Evolutionary conservation across 1,139 yeast species (phyloP).

Genomic region (Komagataea norvegica): DNA sequence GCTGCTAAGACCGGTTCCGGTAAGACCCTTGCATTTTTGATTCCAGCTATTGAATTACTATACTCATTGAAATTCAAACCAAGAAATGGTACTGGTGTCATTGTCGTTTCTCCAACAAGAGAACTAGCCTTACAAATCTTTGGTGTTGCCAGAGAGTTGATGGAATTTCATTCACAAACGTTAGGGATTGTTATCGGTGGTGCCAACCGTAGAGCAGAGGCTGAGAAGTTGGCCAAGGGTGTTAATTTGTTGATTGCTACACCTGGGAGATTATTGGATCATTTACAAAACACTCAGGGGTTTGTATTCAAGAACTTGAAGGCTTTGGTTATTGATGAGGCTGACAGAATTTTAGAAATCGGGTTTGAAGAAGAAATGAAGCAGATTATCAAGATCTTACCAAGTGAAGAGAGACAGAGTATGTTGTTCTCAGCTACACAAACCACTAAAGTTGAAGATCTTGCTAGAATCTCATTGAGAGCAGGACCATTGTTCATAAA

Average conservation of each 20-base stretch:
- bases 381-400: conserved; percentile 90
- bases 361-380: conserved; percentile 99
- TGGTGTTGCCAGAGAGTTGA: conserved; percentile 91
- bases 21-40: conserved; percentile 88
- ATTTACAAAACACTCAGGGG: conserved; percentile 90
- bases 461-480: conserved; percentile 92
- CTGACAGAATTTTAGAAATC: conserved; percentile 92
- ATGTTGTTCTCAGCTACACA: conserved; percentile 98
- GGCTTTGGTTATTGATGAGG: conserved; percentile 93
- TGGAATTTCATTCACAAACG: conserved; percentile 81
- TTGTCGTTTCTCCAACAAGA: conserved; percentile 83
- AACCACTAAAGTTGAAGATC: conserved; percentile 96
- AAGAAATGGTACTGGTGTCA: conserved; percentile 86
- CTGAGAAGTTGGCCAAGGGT: conserved; percentile 89
- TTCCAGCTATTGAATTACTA: conserved; percentile 91
- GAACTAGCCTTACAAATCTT: conserved; percentile 94
- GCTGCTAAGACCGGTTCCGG: conserved; percentile 99
- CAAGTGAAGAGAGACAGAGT: conserved; percentile 90
- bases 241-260: conserved; percentile 93
- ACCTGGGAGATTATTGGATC: conserved; percentile 95
- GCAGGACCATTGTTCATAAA: conserved; percentile 95
- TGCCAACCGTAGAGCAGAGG: conserved; percentile 94
- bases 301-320: conserved; percentile 91
- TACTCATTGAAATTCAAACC: conserved; percentile 89
- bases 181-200: conserved; percentile 97